Conservation (phyloP, 2,329 filamentous ascomycete species). For the Fusarium kyushuense region DNA sequence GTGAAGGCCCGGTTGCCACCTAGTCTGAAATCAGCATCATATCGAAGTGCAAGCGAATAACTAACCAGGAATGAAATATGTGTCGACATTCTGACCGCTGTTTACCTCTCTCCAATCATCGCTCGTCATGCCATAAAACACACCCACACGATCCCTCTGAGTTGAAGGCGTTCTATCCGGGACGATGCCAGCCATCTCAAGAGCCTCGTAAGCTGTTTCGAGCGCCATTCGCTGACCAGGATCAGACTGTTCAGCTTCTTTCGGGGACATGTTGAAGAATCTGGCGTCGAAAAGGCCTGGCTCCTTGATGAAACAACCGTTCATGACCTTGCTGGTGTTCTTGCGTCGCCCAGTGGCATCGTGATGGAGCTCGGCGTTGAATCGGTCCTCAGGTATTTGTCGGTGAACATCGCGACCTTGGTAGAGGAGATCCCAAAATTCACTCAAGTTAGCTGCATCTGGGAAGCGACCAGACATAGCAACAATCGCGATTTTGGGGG, state of each 20-base stretch:
- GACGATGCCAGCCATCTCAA: constrained; percentile 80
- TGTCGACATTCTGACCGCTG: constrained; percentile 76
- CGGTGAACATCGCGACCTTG: constrained; percentile 75
- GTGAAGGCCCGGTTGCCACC: constrained; percentile 59
- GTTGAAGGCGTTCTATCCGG: constrained; percentile 76
- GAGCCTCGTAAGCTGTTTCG: constrained; percentile 81
- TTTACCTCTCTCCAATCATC: constrained; percentile 85
- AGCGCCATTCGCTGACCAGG: constrained; percentile 81
- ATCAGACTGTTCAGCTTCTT: constrained; percentile 80
- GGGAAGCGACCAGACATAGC: constrained; percentile 65
- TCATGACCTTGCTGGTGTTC: constrained; percentile 77
- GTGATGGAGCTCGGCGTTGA: constrained; percentile 70
- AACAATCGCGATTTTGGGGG: constrained; percentile 80
- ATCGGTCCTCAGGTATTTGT: constrained; percentile 73
- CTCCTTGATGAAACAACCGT: constrained; percentile 76
- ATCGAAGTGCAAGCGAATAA: background rate
- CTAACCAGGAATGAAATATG: constrained; percentile 60
- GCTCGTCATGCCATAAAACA: constrained; percentile 80
- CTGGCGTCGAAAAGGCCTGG: constrained; percentile 80
- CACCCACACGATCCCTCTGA: constrained; percentile 70
- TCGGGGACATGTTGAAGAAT: constrained; percentile 87
- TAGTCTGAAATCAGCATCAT: constrained; percentile 36
- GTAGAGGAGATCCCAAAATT: constrained; percentile 73
- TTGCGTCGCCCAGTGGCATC: constrained; percentile 75
- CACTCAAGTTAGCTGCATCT: constrained; percentile 58